Conservation (phyloP, 2,329 filamentous ascomycete species). For the Fragosphaeria purpurea region DNA sequence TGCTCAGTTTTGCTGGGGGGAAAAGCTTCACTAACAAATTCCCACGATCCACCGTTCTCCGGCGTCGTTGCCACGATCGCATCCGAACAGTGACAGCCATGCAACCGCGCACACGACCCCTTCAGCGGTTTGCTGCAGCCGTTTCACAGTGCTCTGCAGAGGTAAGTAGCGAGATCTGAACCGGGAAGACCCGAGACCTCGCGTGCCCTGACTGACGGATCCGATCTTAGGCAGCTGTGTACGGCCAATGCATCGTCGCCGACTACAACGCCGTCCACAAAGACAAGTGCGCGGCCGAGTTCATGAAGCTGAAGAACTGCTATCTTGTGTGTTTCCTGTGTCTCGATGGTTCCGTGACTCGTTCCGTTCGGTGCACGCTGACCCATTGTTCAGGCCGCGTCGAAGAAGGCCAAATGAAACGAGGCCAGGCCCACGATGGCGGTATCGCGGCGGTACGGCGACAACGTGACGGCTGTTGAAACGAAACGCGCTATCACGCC, state of each 20-base stretch:
- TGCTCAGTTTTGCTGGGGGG: too few species aligned
- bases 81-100: slow-evolving; percentile 13
- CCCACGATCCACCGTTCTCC: too few species aligned
- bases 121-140: slow-evolving; percentile 45
- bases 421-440: too few species aligned
- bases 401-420: slow-evolving; percentile 7
- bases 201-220: too few species aligned
- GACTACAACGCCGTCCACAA: slow-evolving; percentile 88
- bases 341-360: background rate
- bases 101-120: slow-evolving; percentile 34
- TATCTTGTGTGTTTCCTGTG: slow-evolving; percentile 55
- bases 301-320: slow-evolving; percentile 76
- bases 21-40: too few species aligned
- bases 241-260: slow-evolving; percentile 82
- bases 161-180: slow-evolving; percentile 24
- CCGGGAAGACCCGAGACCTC: background rate
- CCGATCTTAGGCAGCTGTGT: slow-evolving; percentile 57
- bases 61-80: background rate
- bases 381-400: slow-evolving; percentile 4
- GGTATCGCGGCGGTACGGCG: too few species aligned
- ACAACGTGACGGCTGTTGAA: too few species aligned
- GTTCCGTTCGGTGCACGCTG: background rate
- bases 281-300: slow-evolving; percentile 81
- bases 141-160: slow-evolving; percentile 45
- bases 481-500: too few species aligned